These are phyloP conservation scores for Xylaria sp. DNA, from an alignment of 495 filamentous ascomycete species.

Conservation along the genomic window DNA sequence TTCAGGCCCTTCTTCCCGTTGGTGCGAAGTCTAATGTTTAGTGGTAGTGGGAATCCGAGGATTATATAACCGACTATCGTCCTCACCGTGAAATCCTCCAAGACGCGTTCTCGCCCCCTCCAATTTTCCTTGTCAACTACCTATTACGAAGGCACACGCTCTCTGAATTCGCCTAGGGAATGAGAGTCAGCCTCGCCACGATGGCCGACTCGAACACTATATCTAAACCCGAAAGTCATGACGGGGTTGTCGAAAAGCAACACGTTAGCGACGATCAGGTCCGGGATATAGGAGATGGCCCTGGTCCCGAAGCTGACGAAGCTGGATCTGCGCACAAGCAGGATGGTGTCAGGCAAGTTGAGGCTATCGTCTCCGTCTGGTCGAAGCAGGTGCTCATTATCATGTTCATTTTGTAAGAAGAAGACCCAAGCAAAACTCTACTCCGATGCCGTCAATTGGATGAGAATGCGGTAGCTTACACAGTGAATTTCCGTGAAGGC, in stretches of 20 bases:
- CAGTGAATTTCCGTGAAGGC: conserved; percentile 15
- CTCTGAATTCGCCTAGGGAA: neutral
- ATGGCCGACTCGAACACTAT: conserved; percentile 9
- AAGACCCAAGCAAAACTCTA: neutral
- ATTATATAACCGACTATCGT: neutral
- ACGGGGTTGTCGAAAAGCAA: conserved; percentile 7
- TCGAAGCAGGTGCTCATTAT: conserved; percentile 41
- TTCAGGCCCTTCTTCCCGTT: neutral
- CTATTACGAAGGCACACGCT: neutral
- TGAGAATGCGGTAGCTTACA: neutral
- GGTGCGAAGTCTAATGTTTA: neutral
- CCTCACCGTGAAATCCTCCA: neutral
- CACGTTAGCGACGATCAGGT: neutral
- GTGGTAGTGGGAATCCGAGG: neutral
- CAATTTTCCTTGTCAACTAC: neutral
- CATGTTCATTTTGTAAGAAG: conserved; percentile 45
- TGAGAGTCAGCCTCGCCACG: neutral
- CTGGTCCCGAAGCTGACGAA: neutral
- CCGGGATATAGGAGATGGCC: neutral
- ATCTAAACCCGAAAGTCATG: neutral
- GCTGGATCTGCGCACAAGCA: conserved; percentile 26
- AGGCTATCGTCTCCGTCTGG: conserved; percentile 49
- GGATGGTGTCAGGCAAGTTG: conserved; percentile 46
- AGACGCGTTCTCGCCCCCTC: neutral
- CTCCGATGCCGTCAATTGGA: neutral